Evolutionary conservation across 1,139 yeast species (phyloP).

Genomic region (Blastobotrys capitulatus): DNA sequence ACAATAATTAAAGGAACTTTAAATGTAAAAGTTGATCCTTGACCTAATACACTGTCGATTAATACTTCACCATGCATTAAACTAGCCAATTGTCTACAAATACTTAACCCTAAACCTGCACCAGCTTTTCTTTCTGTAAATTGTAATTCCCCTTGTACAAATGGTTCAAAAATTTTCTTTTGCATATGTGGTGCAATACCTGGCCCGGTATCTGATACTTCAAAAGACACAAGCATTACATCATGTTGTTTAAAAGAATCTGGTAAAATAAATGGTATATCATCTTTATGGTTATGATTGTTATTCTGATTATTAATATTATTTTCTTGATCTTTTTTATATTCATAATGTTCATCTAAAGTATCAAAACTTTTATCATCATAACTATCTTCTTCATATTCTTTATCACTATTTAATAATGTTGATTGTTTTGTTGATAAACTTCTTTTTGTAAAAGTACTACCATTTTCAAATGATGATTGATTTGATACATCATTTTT

Average conservation of each 20-base stretch:
- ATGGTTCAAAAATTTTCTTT: conserved; percentile 83
- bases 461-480: conserved; percentile 11
- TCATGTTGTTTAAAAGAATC: conserved; percentile 9
- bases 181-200: conserved; percentile 82
- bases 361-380: neutral
- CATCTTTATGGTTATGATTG: neutral
- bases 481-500: conserved; percentile 1
- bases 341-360: neutral
- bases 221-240: conserved; percentile 17
- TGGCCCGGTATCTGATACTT: conserved; percentile 80
- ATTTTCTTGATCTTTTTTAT: neutral
- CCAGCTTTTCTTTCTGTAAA: conserved; percentile 85
- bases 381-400: neutral
- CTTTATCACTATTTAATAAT: neutral
- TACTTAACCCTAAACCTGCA: conserved; percentile 86
- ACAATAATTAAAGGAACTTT: conserved; percentile 59
- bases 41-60: conserved; percentile 57
- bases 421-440: conserved; percentile 6
- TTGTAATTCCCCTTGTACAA: conserved; percentile 91
- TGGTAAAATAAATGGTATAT: neutral
- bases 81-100: conserved; percentile 79
- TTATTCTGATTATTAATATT: neutral
- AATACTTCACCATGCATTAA: conserved; percentile 83
- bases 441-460: conserved; percentile 13
- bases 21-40: conserved; percentile 78